These are phyloP conservation scores for Colletotrichum lupini DNA, from an alignment of 2,329 filamentous ascomycete species.

Conservation along the genomic window DNA sequence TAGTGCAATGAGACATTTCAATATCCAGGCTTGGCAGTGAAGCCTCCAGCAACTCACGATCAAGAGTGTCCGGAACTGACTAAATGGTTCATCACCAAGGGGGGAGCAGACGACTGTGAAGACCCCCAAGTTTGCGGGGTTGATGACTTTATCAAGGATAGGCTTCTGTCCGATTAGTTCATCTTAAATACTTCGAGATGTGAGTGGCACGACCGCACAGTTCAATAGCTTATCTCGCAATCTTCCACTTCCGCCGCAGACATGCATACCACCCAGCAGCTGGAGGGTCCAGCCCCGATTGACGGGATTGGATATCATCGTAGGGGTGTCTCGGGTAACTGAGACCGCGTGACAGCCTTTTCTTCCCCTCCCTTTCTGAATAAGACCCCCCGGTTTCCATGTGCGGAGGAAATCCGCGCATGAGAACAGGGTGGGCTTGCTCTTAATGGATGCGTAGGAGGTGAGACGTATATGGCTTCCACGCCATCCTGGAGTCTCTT, in stretches of 20 bases:
- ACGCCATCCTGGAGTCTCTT: too few relatives aligned
- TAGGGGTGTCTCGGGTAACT: constrained; percentile 22
- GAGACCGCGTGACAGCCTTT: constrained; percentile 21
- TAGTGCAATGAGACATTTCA: not conserved
- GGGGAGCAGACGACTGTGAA: not conserved
- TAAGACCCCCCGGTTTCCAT: constrained; percentile 4
- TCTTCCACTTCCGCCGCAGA: constrained; percentile 6
- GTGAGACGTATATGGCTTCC: not conserved
- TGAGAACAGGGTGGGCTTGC: not conserved
- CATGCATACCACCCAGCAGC: constrained; percentile 1
- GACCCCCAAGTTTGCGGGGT: not conserved
- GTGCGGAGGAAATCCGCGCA: not conserved
- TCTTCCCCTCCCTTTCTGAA: not conserved
- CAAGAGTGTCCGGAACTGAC: not conserved
- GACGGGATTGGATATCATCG: constrained; percentile 15
- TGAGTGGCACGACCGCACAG: not conserved
- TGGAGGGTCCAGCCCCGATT: not conserved
- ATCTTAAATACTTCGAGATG: not conserved
- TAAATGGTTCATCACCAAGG: not conserved
- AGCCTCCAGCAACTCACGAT: not conserved
- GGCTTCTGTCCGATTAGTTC: not conserved
- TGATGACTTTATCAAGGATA: not conserved
- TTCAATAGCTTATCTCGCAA: constrained; percentile 24
- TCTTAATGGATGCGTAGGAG: not conserved
- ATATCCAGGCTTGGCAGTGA: not conserved